Base-by-base conservation (phyloP, 441 rosid species). In the Heliophila coronopifolia region DNA sequence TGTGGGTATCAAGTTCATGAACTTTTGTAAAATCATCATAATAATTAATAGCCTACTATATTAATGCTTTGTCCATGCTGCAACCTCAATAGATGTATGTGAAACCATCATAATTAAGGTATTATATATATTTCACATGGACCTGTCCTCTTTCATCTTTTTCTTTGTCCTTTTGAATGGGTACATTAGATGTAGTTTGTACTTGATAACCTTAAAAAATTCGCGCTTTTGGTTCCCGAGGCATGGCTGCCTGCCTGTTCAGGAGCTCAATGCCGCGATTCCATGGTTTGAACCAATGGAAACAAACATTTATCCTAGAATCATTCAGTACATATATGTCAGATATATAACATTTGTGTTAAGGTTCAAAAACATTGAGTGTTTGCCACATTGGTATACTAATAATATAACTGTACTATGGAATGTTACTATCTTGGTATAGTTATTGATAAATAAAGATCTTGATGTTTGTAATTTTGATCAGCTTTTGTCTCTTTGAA, bases 231-330 rank as follows among this genome's bases (percentile, higher is more conserved):
- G 63, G 65, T 69, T 69, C 74, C 60, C 77, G 13, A 71, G 52
- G 73, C 67, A 48, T 43, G 17, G 54, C 56, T 63, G 53, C 66
- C 61, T 26, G 23, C 63, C 69, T 41, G 39, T 70, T 52, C 61
- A 50, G 68, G 70, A 78, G 77, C 64, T 68, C 84, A 58, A 80
- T 69, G 46, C 81, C 77, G 64, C 32, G 54, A 71, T 65, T 73
- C 74, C 70, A 45, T 74, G 88, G 81, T 71, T 62, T 57, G 74
- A 69, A 77, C 73, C 66, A 44, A 18, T 58, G 71, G 71, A 44
- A 70, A 66, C 77, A 66, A 49, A 56, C 67, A 59, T 43, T 25
- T 11, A 60, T 69, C 63, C 36, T 63, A 54, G 58, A 67, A 65
- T 38, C 57, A 69, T 16, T 47, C 15, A 26, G 65, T 30, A 38